Base-by-base conservation (phyloP, 2,329 filamentous ascomycete genomes). In the Aspergillus pseudoviridinutans region DNA sequence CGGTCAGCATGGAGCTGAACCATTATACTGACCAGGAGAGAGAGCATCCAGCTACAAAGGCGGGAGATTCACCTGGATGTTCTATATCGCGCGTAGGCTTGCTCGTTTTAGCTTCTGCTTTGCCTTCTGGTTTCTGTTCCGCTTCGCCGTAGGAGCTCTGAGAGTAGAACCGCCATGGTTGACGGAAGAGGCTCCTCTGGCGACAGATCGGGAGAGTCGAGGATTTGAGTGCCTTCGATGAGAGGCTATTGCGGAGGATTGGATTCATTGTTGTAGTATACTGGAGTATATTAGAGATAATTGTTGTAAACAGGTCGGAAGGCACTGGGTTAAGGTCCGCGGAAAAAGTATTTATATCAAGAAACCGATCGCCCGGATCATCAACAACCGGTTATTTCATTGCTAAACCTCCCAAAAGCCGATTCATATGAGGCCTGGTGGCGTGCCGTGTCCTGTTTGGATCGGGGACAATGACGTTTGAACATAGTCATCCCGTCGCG, bases 131-230 rank as follows among this genome's bases (percentile, higher is more conserved):
- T 8, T 59, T 53, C 51, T 59, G 24, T 12, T 66, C 56, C 20
- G 56, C 61, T 10, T 61, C 57, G 22, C 52, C 59, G 47, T 68
- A 66, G 9, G 61, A 60, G 49, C 64, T 63, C n/a, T 64, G 56
- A 20, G 58, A 53, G 59, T 67, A 64, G 7, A 51, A 28, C 46
- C 62, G 59, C 53, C 51, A 50, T 3, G 49, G 27, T 7, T 51
- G 44, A n/a, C 49, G 28, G 12, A 38, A n/a, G 14, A 41, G 20
- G 25, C n/a, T 49, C 24, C 29, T 32, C 46, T 41, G 46, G 6
- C 51, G 25, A 28, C 42, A 25, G 28, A 44, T n/a, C n/a, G 51
- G 42, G 22, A 22, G 56, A 24, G 44, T 29, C 32, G 53, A 24
- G 41, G 52, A 27, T 25, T 53, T 50, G 25, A 51, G 42, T 22